A percentile compares a stretch with the other conserved stretches of the same genome.
Conservation (phyloP, 192 early-diverging fungal genomes). For the Dispira parvispora region DNA sequence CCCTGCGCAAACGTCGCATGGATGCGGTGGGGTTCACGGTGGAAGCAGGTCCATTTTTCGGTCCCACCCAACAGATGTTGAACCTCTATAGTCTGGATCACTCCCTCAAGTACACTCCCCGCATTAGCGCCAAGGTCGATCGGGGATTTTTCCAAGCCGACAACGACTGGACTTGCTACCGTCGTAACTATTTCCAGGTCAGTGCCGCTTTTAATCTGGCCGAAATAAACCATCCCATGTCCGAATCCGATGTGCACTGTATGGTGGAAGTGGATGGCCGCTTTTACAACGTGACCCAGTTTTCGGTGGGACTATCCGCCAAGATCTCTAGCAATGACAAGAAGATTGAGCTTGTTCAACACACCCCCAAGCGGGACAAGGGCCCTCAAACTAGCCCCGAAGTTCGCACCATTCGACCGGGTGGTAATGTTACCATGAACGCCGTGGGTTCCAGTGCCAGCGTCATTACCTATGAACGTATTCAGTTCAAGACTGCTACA, state of each 20-base stretch:
- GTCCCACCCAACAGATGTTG: conserved; percentile 39
- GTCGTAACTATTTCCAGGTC: conserved; percentile 89
- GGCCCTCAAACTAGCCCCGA: conserved; percentile 65
- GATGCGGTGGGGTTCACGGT: conserved; percentile 24
- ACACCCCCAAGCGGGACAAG: conserved; percentile 86
- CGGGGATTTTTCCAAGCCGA: conserved; percentile 83
- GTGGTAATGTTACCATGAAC: conserved; percentile 32
- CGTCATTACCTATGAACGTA: conserved; percentile 69
- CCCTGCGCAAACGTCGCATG: conserved; percentile 22
- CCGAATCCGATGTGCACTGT: conserved; percentile 41
- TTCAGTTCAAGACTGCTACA: conserved; percentile 95
- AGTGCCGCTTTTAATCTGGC: conserved; percentile 38
- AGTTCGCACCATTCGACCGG: conserved; percentile 37
- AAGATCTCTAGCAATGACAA: conserved; percentile 52
- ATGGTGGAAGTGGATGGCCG: conserved; percentile 39
- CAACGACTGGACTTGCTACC: conserved; percentile 86
- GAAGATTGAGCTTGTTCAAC: conserved; percentile 68
- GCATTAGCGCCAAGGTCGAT: conserved; percentile 67
- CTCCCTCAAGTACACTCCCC: conserved; percentile 33
- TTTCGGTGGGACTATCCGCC: conserved; percentile 61
- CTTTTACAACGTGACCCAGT: conserved; percentile 39
- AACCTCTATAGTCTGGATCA: conserved; percentile 48
- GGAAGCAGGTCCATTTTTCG: conserved; percentile 52
- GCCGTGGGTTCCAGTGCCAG: conserved; percentile 22
- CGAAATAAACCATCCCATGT: conserved; percentile 21